These are phyloP conservation scores for Crataegus laevigata DNA, from an alignment of 306 rosid species.

Conservation along the genomic window DNA sequence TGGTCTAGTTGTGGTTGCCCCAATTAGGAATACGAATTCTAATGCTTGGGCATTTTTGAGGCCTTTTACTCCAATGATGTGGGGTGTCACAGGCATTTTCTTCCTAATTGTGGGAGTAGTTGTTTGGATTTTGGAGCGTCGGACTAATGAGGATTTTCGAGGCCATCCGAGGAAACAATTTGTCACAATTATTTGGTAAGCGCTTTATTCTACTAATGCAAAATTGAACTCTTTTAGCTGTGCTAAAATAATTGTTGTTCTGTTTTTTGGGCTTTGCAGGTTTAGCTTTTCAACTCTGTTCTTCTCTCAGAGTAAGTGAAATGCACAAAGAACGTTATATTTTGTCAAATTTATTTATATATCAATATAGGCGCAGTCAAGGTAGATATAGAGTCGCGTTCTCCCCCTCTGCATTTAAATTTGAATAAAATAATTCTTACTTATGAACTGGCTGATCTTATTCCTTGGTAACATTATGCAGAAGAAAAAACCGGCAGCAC, in stretches of 20 bases:
- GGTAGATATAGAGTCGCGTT: no score
- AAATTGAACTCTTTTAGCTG: neutral
- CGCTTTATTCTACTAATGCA: neutral
- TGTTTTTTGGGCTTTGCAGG: constrained; percentile 36
- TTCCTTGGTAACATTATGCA: neutral
- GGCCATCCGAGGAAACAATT: constrained; percentile 63
- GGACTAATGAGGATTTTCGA: constrained; percentile 59
- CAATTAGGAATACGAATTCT: constrained; percentile 17
- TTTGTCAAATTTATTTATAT: neutral
- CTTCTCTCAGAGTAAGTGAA: constrained; percentile 23
- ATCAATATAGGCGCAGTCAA: no score
- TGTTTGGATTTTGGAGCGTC: constrained; percentile 73
- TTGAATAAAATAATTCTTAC: no score
- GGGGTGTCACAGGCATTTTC: constrained; percentile 54
- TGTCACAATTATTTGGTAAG: constrained; percentile 17
- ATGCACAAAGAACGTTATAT: no score
- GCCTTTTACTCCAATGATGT: constrained; percentile 52
- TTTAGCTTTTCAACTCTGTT: constrained; percentile 69
- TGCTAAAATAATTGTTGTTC: neutral
- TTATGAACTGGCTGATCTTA: neutral
- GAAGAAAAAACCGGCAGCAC: constrained; percentile 22
- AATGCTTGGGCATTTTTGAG: constrained; percentile 24
- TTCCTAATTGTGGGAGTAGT: constrained; percentile 60
- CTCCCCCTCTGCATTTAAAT: no score
- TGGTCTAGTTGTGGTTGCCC: constrained; percentile 75